phyloP scores from a whole-genome alignment of 192 early-diverging fungal species.

The Glomus cerebriforme region DNA sequence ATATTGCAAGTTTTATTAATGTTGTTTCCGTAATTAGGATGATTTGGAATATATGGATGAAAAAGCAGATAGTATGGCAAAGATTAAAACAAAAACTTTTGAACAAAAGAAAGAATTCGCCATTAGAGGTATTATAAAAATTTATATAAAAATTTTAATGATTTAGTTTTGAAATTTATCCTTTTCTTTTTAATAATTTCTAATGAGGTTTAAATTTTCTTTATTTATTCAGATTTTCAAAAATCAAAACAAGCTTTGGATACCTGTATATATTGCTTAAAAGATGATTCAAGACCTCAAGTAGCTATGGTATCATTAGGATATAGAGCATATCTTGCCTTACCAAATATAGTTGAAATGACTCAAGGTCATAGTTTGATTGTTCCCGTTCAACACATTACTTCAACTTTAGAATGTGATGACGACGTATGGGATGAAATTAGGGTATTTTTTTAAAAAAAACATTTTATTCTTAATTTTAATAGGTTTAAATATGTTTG shows the following conservation, averaged over 20 bases:
- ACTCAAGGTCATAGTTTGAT: conserved; percentile 88
- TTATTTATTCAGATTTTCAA: conserved; percentile 59
- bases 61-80: conserved; percentile 73
- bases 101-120: conserved; percentile 68
- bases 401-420: conserved; percentile 82
- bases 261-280: conserved; percentile 79
- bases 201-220: not conserved
- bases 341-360: conserved; percentile 75
- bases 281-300: conserved; percentile 64
- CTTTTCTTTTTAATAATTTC: not conserved
- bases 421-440: conserved; percentile 96
- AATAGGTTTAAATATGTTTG: not conserved
- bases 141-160: not conserved
- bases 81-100: conserved; percentile 58
- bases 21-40: conserved; percentile 46
- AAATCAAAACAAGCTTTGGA: conserved; percentile 64
- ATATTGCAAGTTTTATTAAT: not conserved
- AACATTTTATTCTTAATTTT: not conserved
- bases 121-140: conserved; percentile 51
- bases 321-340: conserved; percentile 73
- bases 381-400: conserved; percentile 84
- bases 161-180: not conserved
- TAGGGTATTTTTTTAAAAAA: conserved; percentile 52
- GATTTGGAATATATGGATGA: conserved; percentile 95
- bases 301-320: conserved; percentile 77